Evolutionary conservation across 2,329 filamentous ascomycete species (phyloP).

Genomic region (Paecilomyces sp.): DNA sequence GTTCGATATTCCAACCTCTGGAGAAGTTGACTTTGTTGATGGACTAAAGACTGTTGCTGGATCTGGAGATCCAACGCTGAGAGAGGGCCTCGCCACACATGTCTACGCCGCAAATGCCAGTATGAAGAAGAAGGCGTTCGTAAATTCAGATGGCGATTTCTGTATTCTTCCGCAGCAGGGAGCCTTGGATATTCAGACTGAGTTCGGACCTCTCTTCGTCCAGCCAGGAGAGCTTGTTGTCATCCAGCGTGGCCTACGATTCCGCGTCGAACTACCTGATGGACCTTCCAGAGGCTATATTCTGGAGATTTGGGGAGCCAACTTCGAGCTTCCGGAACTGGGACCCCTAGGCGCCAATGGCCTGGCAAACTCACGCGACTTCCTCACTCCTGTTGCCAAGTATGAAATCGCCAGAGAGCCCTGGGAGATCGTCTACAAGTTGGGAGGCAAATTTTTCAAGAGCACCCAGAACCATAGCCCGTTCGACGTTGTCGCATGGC

Average conservation of each 20-base stretch:
- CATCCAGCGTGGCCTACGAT: slow-evolving; percentile 59
- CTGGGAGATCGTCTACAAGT: slow-evolving; percentile 56
- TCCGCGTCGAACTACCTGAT: slow-evolving; percentile 53
- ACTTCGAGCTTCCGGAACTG: slow-evolving; percentile 60
- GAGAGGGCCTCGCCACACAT: slow-evolving; percentile 49
- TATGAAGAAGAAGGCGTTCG: slow-evolving; percentile 52
- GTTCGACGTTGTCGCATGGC: slow-evolving; percentile 67
- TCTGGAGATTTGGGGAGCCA: slow-evolving; percentile 58
- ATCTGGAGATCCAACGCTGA: slow-evolving; percentile 51
- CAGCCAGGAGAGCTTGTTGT: slow-evolving; percentile 62
- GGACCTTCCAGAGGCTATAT: slow-evolving; percentile 60
- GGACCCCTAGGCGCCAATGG: slow-evolving; percentile 61
- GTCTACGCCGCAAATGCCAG: slow-evolving; percentile 50
- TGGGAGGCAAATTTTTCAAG: slow-evolving; percentile 54
- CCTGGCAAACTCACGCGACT: slow-evolving; percentile 59
- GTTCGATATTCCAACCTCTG: slow-evolving; percentile 43
- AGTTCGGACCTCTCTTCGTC: slow-evolving; percentile 57
- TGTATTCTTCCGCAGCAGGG: slow-evolving; percentile 61
- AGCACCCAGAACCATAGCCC: slow-evolving; percentile 58
- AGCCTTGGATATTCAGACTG: slow-evolving; percentile 60
- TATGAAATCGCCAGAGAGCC: slow-evolving; percentile 51
- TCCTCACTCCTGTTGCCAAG: slow-evolving; percentile 53
- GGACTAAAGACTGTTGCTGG: slow-evolving; percentile 49
- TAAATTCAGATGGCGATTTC: slow-evolving; percentile 58
- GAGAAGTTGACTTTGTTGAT: slow-evolving; percentile 50